Base-by-base conservation (phyloP, 225 moss, liverwort and hornwort species). In the Asterella californica region DNA sequence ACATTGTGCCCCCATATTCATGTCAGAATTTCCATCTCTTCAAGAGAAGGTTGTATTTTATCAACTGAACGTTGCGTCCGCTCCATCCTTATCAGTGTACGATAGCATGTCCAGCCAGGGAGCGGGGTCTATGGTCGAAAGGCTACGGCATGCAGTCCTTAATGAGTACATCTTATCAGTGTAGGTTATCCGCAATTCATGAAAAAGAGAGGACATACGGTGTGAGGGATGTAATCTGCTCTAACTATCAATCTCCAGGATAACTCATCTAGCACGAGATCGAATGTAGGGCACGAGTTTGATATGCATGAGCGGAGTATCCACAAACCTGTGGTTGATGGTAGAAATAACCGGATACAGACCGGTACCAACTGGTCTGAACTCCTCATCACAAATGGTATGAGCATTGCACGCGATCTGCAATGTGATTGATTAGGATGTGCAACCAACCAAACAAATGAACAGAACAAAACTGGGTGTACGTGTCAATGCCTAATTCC, bases 371-470 rank as follows among this genome's bases (percentile, higher is more conserved):
- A 95, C 79, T 70, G 97, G 97, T 81, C 93, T 90, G 81, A 99
- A 84, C 84, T 99, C 97, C 86, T 93, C 97, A 67, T 99, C 94
- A 62, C 93, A 99, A 47, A 99, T 91, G 68, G 94, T 90, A 76
- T 99, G 97, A 45, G 94, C 94, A 82, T 99, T 99, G 83, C 97
- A 99, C 68, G 94, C 90, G 81, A 99, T 92, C 97, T 97, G 89
- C 65, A 71, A 37, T 11, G 34, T 54, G 19, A 48, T n/a, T 42
- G 55, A 9, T 55, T 49, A 34, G 55, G 29, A 21, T 30, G 29
- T 11, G 32, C 24, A 36, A 75, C 34, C 46, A 32, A 73, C 6
- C 6, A 50, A n/a, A 49, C 10, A 15, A 17, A 27, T 66, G 30
- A 30, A 30, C 9, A 62, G 15, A 21, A 21, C 14, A 24, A 21